Evolutionary conservation across 2,329 filamentous ascomycete species (phyloP), one percentile per base, ranked within the genome.

Genomic region (Colletotrichum coccodes): DNA sequence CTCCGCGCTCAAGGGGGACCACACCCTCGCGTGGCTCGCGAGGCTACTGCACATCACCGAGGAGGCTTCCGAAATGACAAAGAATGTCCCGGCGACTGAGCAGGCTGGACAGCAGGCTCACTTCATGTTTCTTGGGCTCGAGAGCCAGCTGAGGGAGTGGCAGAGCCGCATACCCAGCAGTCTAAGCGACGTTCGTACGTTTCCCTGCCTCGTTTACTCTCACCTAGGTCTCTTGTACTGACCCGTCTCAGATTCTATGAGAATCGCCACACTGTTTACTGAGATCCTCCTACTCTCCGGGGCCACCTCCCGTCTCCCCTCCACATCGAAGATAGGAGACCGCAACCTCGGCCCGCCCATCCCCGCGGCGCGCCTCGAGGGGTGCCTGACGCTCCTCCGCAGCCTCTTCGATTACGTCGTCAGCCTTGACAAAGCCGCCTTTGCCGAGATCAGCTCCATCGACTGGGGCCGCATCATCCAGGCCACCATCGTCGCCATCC

Each of bases 91-190:
- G 14, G 28, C 71, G 73, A 21, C 75, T 46, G 64, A 73, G 40
- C 76, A 76, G 49, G 77, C 73, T 66, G 76, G 81, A 42, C 79
- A 84, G 64, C 83, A 86, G 50, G 78, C 76, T 23, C 75, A 77
- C 3, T 77, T 87, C 21, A 78, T 87, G 68, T 73, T 84, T n/a
- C 76, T 81, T 2, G 85, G 86, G 0, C 79, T 87, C 32, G 83
- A 86, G 65, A 74, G 81, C 3, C 84, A 87, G 70, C 74, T 84
- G 9, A 71, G 73, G n/a, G 82, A 86, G 44, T 80, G 82, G 71
- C 78, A 81, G 46, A 70, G 73, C 6, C 69, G 66, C 3, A 82
- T 87, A 63, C 67, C 67, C 6, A 49, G 36, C 46, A 68, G 64
- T 34, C 64, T 70, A 4, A 28, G 44, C n/a, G 67, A 70, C 21